Evolutionary conservation across 352 stramenopile species (phyloP), one percentile per base, ranked within the genome.

Genomic region (Phytophthora tentaculata): DNA sequence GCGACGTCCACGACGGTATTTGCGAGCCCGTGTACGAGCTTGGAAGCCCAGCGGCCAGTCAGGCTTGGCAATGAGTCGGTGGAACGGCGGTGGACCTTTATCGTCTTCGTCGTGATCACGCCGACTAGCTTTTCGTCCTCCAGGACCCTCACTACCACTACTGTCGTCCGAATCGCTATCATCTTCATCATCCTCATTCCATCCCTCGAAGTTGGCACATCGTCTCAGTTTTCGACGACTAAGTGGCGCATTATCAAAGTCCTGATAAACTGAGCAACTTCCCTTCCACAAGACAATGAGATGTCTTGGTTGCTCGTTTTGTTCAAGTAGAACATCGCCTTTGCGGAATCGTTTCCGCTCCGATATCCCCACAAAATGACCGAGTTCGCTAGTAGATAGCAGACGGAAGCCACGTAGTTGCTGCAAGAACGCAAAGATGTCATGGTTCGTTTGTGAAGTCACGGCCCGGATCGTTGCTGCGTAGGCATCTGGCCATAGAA

Each of bases 291-390:
- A 61, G 28, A 93, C 80, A 4, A 80, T 68, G 6, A 91, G 62
- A 57, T 79, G 49, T 32, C 69, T 72, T 1, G 85, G 85, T 24
- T 85, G 55, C 3, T 90, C 78, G 26, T 88, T 88, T 54, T 93
- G 85, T 23, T 78, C 67, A 7, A 93, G 61, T n/a, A 93, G 53
- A 8, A 86, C 61, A 37, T 91, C 81, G 5, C 81, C 83, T 54
- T 89, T 90, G 47, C 80, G 81, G 50, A 89, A 91, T 3, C 83
- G 81, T 20, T 84, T 74, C 14, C 80, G 77, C 61, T 93, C 81
- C 23, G 83, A 93, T 37, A 91, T 89, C 8, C 81, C 85, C n/a
- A 91, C 86, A 50, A 91, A 64, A 41, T 91, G 81, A 17, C 83
- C 83, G 12, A 93, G 69, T 20, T 90, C 83, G 26, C 81, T 89